Evolutionary conservation across 2,329 filamentous ascomycete genomes (phyloP).

Genomic region (Taxawa tesnikishii): DNA sequence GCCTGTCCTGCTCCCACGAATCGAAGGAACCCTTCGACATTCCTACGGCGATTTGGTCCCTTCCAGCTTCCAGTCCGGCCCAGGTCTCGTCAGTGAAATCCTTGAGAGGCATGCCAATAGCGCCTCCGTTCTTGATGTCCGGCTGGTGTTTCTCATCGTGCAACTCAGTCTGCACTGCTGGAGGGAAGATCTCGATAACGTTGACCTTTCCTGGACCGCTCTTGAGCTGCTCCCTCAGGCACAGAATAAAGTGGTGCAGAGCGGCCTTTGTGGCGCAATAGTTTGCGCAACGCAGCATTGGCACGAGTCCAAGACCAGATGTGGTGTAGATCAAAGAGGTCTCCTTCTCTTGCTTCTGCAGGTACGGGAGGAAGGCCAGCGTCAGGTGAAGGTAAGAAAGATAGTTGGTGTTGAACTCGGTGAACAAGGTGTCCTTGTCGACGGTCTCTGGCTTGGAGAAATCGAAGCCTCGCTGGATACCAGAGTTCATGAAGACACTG

Average conservation of each 20-base stretch:
- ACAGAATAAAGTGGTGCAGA: constrained; percentile 41
- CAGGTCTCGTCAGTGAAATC: constrained; percentile 41
- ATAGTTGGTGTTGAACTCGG: constrained; percentile 41
- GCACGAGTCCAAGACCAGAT: constrained; percentile 38
- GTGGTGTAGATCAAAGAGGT: constrained; percentile 36
- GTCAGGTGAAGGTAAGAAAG: constrained; percentile 36
- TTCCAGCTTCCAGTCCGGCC: constrained; percentile 28
- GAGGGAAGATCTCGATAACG: constrained; percentile 43
- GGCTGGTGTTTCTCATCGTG: constrained; percentile 44
- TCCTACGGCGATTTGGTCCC: constrained; percentile 41
- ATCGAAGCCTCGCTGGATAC: constrained; percentile 39
- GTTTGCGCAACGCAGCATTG: constrained; percentile 34
- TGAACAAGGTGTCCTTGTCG: constrained; percentile 28
- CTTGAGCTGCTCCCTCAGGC: constrained; percentile 37
- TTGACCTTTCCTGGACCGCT: constrained; percentile 34
- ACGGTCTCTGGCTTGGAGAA: constrained; percentile 36
- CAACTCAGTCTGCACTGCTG: constrained; percentile 44
- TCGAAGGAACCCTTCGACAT: constrained; percentile 31
- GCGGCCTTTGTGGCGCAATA: constrained; percentile 46
- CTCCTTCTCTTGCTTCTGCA: constrained; percentile 31
- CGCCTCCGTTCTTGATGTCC: constrained; percentile 31
- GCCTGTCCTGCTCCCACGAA: constrained; percentile 31
- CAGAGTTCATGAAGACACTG: constrained; percentile 40
- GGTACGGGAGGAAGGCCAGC: constrained; percentile 35
- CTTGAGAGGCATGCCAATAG: constrained; percentile 42